Percentiles rank a stretch among this genome's conserved stretches.
phyloP scores from a whole-genome alignment of 2,329 filamentous ascomycete genomes.

The Coniochaeta hoffmannii region DNA sequence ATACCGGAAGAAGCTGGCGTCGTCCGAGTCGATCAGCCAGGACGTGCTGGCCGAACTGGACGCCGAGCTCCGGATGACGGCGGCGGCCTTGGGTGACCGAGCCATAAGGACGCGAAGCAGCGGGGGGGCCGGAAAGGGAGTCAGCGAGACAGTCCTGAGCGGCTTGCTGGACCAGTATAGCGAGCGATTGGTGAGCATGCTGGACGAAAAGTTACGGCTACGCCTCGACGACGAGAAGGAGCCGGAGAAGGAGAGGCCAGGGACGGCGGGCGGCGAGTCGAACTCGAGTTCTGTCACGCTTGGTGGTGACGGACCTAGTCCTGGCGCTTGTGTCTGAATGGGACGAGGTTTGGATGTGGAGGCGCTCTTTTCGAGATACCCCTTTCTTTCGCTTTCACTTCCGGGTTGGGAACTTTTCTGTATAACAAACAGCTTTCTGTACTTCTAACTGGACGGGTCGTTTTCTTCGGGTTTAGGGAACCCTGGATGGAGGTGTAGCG shows the following conservation, averaged over 20 bases:
- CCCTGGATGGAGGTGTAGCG: neutral
- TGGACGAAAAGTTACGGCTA: slow-evolving; percentile 63
- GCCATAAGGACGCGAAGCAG: slow-evolving; percentile 36
- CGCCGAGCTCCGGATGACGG: slow-evolving; percentile 56
- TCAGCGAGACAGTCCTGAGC: slow-evolving; percentile 51
- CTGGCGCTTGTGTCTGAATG: neutral
- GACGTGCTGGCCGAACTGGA: slow-evolving; percentile 56
- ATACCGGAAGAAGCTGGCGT: slow-evolving; percentile 56
- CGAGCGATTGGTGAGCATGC: slow-evolving; percentile 60
- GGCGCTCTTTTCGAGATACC: neutral
- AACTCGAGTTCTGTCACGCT: slow-evolving; percentile 3
- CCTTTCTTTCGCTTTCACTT: neutral
- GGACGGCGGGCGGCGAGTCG: slow-evolving; percentile 14
- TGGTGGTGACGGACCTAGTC: neutral
- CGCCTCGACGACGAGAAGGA: slow-evolving; percentile 17
- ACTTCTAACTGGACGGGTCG: neutral
- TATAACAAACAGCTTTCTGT: neutral
- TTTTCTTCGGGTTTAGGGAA: neutral
- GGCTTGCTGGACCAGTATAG: slow-evolving; percentile 70
- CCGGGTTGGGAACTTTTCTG: neutral
- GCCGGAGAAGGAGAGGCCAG: slow-evolving; percentile 12
- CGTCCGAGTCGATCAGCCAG: slow-evolving; percentile 44
- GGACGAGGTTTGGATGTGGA: neutral
- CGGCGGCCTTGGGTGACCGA: slow-evolving; percentile 51
- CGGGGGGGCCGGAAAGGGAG: slow-evolving; percentile 19